phyloP scores from a whole-genome alignment of 768 basidiomycete genomes.

The Rhodotorula graminis region DNA sequence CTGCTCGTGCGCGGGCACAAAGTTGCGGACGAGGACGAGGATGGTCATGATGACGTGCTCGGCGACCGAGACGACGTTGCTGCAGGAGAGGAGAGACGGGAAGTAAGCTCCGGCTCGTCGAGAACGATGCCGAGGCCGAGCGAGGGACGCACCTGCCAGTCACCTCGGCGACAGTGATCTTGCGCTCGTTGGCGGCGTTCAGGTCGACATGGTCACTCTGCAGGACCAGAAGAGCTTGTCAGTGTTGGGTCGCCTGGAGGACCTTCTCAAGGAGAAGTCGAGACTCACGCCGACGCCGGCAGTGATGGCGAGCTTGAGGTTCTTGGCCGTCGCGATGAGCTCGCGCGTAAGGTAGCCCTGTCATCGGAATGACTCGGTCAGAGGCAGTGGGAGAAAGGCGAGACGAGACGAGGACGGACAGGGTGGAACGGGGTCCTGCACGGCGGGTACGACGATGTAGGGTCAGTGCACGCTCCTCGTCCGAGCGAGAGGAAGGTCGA shows the following conservation, averaged over 20 bases:
- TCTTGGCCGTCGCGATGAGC: conserved; percentile 60
- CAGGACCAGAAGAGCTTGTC: not conserved
- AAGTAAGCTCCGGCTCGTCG: too few species aligned
- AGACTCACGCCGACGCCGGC: conserved; percentile 64
- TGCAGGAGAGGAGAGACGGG: not conserved
- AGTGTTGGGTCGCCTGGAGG: not conserved
- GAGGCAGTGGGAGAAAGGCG: not conserved
- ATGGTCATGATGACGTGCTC: conserved; percentile 90
- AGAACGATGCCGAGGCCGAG: not conserved
- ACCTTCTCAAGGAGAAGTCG: conserved; percentile 40
- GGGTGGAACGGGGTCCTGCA: conserved; percentile 44
- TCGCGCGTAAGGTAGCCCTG: conserved; percentile 41
- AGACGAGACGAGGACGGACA: not conserved
- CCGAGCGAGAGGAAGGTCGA: too few species aligned
- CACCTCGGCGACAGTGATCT: conserved; percentile 74
- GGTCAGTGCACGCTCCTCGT: not conserved
- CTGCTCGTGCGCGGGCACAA: conserved; percentile 76
- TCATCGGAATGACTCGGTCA: not conserved
- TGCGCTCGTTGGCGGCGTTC: conserved; percentile 73
- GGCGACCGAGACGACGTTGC: conserved; percentile 64
- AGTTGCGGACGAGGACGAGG: conserved; percentile 72
- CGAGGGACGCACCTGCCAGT: conserved; percentile 71
- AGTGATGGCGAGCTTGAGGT: conserved; percentile 82
- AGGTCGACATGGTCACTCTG: conserved; percentile 76
- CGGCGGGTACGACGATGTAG: not conserved